Evolutionary conservation across 139 green algal species (phyloP).

Genomic region (Micromonas commoda): DNA sequence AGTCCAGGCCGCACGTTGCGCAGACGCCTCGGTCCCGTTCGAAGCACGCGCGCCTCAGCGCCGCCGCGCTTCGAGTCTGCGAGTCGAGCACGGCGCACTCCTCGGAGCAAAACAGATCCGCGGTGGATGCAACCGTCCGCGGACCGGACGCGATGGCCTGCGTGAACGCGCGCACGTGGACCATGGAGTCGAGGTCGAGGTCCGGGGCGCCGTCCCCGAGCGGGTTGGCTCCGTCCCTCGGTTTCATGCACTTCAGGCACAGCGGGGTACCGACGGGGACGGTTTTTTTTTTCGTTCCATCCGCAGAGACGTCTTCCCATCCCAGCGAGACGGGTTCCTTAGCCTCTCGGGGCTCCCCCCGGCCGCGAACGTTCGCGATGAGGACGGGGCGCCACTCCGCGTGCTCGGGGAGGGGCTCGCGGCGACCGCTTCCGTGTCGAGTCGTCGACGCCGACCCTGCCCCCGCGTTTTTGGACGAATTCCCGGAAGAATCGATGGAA

Average conservation of each 20-base stretch:
- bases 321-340: background rate
- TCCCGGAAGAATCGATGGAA: no score
- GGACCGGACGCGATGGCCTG: no score
- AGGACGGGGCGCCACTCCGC: background rate
- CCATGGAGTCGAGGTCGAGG: no score
- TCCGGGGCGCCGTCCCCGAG: no score
- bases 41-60: constrained; percentile 7
- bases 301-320: no score
- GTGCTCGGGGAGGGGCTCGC: background rate
- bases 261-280: no score
- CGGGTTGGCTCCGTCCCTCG: no score
- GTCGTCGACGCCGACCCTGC: background rate
- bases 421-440: background rate
- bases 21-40: constrained; percentile 30
- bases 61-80: background rate
- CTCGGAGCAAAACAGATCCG: background rate
- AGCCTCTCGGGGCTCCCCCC: background rate
- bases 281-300: no score
- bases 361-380: background rate
- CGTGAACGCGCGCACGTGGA: no score
- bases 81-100: background rate
- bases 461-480: no score
- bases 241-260: background rate
- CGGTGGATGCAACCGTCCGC: background rate
- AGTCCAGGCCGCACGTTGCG: constrained; percentile 13